Evolutionary conservation across 2,329 filamentous ascomycete species (phyloP).

Genomic region (Calonectria henricotiae): DNA sequence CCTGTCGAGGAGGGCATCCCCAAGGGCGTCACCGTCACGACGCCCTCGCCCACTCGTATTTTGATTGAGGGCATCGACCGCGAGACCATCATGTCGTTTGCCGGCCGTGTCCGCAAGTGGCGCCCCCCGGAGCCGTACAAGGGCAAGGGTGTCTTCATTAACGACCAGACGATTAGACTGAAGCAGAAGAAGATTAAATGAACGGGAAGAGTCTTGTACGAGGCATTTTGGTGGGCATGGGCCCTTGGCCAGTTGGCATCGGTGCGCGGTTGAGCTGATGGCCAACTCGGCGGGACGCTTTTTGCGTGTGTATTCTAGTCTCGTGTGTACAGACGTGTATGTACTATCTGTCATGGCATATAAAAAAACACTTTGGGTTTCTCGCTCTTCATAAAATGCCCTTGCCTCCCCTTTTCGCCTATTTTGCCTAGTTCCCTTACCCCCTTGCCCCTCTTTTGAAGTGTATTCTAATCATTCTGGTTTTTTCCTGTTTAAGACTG

Average conservation of each 20-base stretch:
- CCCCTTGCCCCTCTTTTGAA: slow-evolving; percentile 1
- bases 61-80: slow-evolving; percentile 91
- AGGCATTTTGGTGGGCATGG: slow-evolving; percentile 30
- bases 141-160: slow-evolving; percentile 98
- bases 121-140: slow-evolving; percentile 97
- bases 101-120: slow-evolving; percentile 90
- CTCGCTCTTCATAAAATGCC: slow-evolving; percentile 23
- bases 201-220: slow-evolving; percentile 47
- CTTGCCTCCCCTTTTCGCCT: slow-evolving; percentile 17
- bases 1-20: slow-evolving; percentile 93
- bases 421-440: slow-evolving; percentile 18
- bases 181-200: slow-evolving; percentile 99
- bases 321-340: slow-evolving; percentile 54
- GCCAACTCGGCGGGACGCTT: slow-evolving; percentile 42
- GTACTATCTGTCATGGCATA: slow-evolving; percentile 55
- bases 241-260: slow-evolving; percentile 35
- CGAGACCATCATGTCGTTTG: slow-evolving; percentile 91
- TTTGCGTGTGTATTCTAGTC: slow-evolving; percentile 54
- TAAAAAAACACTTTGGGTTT: slow-evolving; percentile 49
- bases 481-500: slow-evolving; percentile 41
- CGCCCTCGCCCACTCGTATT: slow-evolving; percentile 92
- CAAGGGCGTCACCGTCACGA: slow-evolving; percentile 85
- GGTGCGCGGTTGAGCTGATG: slow-evolving; percentile 6
- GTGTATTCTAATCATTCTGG: slow-evolving; percentile 14
- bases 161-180: slow-evolving; percentile 96